These are phyloP conservation scores for Salix purpurea DNA, from an alignment of 345 rosid species.

Conservation along the genomic window DNA sequence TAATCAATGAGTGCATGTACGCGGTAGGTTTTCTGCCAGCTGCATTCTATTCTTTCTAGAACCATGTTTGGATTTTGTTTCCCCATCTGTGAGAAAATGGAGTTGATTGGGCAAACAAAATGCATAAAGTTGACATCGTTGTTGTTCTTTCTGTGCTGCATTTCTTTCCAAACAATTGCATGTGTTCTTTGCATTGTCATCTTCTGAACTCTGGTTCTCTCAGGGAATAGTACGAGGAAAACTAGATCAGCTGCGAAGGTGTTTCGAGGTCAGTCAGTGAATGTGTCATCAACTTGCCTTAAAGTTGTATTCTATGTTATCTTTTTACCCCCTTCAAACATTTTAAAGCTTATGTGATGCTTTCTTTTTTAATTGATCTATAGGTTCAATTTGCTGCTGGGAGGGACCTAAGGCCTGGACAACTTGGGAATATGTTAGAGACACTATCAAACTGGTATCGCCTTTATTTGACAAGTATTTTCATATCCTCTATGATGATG, in stretches of 20 bases:
- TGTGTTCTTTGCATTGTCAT: neutral
- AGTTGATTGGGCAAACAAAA: neutral
- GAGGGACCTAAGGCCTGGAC: slow-evolving; percentile 90
- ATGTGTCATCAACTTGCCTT: neutral
- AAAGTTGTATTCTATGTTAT: neutral
- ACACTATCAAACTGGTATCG: slow-evolving; percentile 82
- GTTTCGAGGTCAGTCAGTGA: slow-evolving; percentile 72
- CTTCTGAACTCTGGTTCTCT: slow-evolving; percentile 11
- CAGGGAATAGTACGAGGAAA: slow-evolving; percentile 97
- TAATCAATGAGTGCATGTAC: slow-evolving; percentile 95
- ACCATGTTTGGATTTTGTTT: neutral
- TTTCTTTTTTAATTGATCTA: slow-evolving; percentile 14
- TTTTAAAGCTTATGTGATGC: neutral
- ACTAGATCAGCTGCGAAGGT: slow-evolving; percentile 87
- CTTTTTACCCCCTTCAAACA: neutral
- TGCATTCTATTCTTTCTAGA: neutral
- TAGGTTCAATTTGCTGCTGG: slow-evolving; percentile 98
- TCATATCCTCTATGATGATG: neutral
- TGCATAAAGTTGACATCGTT: neutral
- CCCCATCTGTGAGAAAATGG: neutral
- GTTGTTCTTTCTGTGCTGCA: neutral
- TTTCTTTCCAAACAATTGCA: neutral
- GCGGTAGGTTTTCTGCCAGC: slow-evolving; percentile 50
- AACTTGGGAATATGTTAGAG: slow-evolving; percentile 76
- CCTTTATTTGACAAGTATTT: slow-evolving; percentile 2